Evolutionary conservation across 176 grass and related monocot species (phyloP).

Genomic region (Sorghum bicolor): DNA sequence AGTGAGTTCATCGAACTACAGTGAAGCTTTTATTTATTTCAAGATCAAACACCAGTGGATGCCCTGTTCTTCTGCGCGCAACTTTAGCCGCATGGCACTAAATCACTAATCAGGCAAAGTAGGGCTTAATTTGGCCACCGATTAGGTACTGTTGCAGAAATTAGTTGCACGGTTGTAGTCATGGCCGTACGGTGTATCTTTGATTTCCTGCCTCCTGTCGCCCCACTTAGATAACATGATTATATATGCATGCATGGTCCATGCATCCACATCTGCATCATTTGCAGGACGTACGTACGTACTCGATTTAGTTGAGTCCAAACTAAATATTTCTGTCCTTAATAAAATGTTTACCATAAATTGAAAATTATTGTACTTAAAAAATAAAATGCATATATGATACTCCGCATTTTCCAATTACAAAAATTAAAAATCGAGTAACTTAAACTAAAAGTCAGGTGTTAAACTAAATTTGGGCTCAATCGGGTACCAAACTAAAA

Average conservation of each 20-base stretch:
- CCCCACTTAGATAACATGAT: constrained; percentile 27
- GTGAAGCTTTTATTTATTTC: neutral
- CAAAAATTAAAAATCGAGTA: too few species aligned
- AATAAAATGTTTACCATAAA: neutral
- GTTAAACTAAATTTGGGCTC: too few species aligned
- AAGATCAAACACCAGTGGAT: neutral
- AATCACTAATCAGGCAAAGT: constrained; percentile 11
- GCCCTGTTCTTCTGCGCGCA: neutral
- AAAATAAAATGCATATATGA: too few species aligned
- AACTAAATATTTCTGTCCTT: constrained; percentile 1
- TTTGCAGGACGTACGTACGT: constrained; percentile 11
- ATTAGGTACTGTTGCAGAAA: constrained; percentile 6
- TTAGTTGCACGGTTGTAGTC: constrained; percentile 52
- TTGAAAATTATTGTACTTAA: too few species aligned
- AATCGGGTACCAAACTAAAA: too few species aligned
- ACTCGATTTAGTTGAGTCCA: neutral
- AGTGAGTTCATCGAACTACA: neutral
- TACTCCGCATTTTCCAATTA: too few species aligned
- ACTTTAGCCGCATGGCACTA: neutral
- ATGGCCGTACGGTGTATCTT: constrained; percentile 43
- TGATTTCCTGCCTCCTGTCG: constrained; percentile 55
- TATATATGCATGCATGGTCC: constrained; percentile 17
- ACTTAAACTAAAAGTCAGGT: too few species aligned
- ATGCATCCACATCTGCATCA: constrained; percentile 30
- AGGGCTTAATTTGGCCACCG: constrained; percentile 8